phyloP scores from a whole-genome alignment of 208 protist species.

The Trichomonas vaginalis region DNA sequence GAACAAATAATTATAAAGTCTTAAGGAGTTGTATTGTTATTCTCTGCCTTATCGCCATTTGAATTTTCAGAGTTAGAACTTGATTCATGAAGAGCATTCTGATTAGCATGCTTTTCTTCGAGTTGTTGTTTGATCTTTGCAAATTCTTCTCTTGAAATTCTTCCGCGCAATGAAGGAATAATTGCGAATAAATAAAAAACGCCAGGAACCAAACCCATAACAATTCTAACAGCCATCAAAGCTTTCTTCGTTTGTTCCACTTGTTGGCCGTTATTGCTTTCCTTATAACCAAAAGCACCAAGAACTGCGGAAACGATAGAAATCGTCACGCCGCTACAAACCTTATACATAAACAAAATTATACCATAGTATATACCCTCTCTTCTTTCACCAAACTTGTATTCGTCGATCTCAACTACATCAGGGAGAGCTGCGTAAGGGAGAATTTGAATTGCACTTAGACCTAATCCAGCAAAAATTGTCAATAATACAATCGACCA shows the following conservation, averaged over 20 bases:
- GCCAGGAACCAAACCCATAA: not conserved
- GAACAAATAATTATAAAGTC: too few relatives aligned
- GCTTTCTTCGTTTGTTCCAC: too few relatives aligned
- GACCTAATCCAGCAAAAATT: not conserved
- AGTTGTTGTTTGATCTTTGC: not conserved
- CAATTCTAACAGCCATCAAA: not conserved
- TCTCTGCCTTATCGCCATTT: too few relatives aligned
- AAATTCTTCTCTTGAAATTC: too few relatives aligned
- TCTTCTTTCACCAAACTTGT: not conserved
- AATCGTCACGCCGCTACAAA: not conserved
- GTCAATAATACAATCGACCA: not conserved
- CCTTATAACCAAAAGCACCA: not conserved
- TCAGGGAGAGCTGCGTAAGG: not conserved
- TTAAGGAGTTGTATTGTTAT: too few relatives aligned
- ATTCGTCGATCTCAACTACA: too few relatives aligned
- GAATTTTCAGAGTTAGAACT: too few relatives aligned
- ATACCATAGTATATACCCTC: not conserved
- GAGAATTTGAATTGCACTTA: not conserved
- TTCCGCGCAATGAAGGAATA: not conserved
- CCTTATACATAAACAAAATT: not conserved
- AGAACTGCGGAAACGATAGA: not conserved
- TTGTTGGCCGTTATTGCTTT: not conserved
- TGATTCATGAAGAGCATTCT: too few relatives aligned
- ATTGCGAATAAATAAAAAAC: not conserved
- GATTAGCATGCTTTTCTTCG: too few relatives aligned